Base-by-base conservation (phyloP, 768 basidiomycete genomes). In the Lactarius hengduanensis region DNA sequence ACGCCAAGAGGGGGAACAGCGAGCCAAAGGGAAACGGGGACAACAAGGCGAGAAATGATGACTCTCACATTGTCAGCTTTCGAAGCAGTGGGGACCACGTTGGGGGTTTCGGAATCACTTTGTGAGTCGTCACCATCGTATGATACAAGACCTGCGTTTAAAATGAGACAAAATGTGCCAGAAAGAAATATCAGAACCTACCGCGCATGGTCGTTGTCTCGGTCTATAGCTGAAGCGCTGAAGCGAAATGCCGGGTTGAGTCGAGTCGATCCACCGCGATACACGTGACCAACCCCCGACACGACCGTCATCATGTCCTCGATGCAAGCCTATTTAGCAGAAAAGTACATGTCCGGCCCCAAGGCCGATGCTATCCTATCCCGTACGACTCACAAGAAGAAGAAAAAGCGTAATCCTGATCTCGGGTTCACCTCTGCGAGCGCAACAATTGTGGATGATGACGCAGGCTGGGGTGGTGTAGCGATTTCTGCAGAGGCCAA, bases 361-460 rank as follows among this genome's bases (percentile, higher is more conserved):
- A 98, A 98, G 73, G 94, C 96, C 2, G 96, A 98, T 71, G 95
- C 94, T 7, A 98, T 98, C 69, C 82, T 98, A 9, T 81, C 94
- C 4, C 85, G 86, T 55, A 76, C 83, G 0, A 80, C 78, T 2
- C 78, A 79, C 0, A 83, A 82, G 74, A 89, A 89, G 77, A 91
- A 89, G 79, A 93, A 92, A 82, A 93, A 91, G 77, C 83, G 87
- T 61, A 91, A 89, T 76, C 81, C 76, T 15, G 76, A 76, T 9
- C 70, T 61, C 53, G 71, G 74, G 9, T 77, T 77, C 78, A 55
- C 62, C 15, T 7, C 62, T 3, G 70, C 64, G 26, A 15, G 69
- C 10, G 70, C 72, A 9, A 66, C 73, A 53, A 74, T 78, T 62
- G 69, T 75, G 38, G 93, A 94, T 72, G 90, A 93, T 13, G 92